phyloP scores from a whole-genome alignment of 148 eudicot species.

The Oxyria digyna region DNA sequence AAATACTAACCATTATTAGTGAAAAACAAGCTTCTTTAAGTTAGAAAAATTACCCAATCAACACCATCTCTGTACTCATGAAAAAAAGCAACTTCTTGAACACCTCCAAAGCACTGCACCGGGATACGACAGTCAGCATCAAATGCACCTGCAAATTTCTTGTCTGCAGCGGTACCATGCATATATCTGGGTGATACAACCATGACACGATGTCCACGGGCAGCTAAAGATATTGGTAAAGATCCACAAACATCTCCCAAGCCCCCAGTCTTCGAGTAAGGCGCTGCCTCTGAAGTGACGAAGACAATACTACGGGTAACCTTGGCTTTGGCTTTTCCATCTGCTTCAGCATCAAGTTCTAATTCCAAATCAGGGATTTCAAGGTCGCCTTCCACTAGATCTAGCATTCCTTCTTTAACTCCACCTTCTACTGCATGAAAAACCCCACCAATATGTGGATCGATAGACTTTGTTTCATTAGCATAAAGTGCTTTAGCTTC shows the following conservation, averaged over 20 bases:
- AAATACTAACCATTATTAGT: neutral
- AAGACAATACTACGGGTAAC: slow-evolving; percentile 49
- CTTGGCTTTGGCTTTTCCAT: slow-evolving; percentile 19
- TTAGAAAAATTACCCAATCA: slow-evolving; percentile 55
- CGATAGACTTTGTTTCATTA: neutral
- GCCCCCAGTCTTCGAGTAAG: slow-evolving; percentile 98
- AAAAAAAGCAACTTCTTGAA: slow-evolving; percentile 73
- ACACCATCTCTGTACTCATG: slow-evolving; percentile 87
- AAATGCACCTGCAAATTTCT: slow-evolving; percentile 40
- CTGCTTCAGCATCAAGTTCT: slow-evolving; percentile 7
- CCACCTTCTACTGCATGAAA: slow-evolving; percentile 9
- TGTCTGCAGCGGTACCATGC: slow-evolving; percentile 65
- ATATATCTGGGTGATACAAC: slow-evolving; percentile 84
- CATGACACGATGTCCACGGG: slow-evolving; percentile 94
- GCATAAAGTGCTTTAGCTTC: neutral
- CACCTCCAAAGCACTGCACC: slow-evolving; percentile 72
- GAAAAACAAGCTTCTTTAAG: neutral
- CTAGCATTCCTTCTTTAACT: neutral
- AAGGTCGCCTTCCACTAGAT: neutral
- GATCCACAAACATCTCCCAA: slow-evolving; percentile 99
- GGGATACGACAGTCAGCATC: slow-evolving; percentile 40
- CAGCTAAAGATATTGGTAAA: slow-evolving; percentile 80
- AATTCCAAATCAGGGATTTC: slow-evolving; percentile 13
- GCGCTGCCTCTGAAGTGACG: slow-evolving; percentile 83
- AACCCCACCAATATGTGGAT: slow-evolving; percentile 4